Evolutionary conservation across 164 flowering plant genomes (phyloP).

Genomic region (Paratinospora sagittata): DNA sequence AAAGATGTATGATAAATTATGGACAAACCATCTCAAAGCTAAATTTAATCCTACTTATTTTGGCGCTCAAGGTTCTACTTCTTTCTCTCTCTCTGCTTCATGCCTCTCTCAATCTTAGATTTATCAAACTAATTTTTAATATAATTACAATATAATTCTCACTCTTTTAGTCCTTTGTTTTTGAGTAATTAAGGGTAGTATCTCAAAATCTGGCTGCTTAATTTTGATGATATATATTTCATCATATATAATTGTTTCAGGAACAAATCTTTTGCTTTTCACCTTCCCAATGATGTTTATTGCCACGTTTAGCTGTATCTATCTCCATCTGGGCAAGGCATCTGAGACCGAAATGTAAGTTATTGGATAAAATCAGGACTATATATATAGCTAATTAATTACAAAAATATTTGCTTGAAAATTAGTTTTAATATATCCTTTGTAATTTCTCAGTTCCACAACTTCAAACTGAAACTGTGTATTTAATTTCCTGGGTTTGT

Average conservation of each 20-base stretch:
- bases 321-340: conserved; percentile 37
- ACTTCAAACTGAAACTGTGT: no score
- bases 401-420: not conserved
- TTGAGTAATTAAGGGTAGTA: no score
- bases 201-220: not conserved
- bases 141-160: no score
- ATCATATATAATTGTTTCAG: conserved; percentile 15
- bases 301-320: conserved; percentile 40
- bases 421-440: not conserved
- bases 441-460: not conserved
- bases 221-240: not conserved
- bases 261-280: conserved; percentile 41
- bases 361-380: not conserved
- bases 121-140: no score
- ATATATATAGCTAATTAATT: no score
- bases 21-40: not conserved
- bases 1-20: not conserved
- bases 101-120: no score
- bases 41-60: not conserved
- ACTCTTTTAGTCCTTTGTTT: no score
- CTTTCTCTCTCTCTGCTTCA: no score
- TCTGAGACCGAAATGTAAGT: conserved; percentile 6
- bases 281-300: conserved; percentile 49
- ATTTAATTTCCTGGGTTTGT: no score
- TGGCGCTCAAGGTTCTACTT: not conserved